Percentiles rank a stretch among this genome's conserved stretches.
These are phyloP conservation scores for Trypethelium eluteriae DNA, from an alignment of 495 filamentous ascomycete genomes.

Conservation along the genomic window DNA sequence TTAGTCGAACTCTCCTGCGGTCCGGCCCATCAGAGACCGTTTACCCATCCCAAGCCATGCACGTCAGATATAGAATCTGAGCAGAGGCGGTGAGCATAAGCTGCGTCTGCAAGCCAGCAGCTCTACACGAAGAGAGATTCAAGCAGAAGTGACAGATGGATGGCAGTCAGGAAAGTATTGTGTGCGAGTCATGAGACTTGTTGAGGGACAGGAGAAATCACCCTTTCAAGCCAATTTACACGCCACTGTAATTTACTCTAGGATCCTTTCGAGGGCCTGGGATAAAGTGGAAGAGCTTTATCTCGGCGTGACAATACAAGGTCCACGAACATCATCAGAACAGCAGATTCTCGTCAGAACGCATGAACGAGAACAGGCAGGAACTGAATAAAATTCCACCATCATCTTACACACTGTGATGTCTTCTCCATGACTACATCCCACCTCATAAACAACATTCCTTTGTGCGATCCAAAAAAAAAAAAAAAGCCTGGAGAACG, in stretches of 20 bases:
- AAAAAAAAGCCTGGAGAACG: not conserved
- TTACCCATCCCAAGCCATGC: too few relatives aligned
- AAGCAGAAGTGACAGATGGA: not conserved
- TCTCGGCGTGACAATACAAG: conserved; percentile 17
- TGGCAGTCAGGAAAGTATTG: not conserved
- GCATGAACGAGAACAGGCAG: not conserved
- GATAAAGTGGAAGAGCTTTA: conserved; percentile 15
- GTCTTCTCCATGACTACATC: not conserved
- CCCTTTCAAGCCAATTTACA: conserved; percentile 16
- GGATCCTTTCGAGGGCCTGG: conserved; percentile 19
- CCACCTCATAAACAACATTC: not conserved
- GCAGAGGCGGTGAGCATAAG: too few relatives aligned
- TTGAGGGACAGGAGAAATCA: not conserved
- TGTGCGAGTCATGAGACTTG: conserved; percentile 19
- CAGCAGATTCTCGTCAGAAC: not conserved
- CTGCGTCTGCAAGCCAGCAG: too few relatives aligned
- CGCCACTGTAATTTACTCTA: conserved; percentile 10
- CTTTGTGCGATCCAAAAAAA: not conserved
- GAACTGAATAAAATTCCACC: conserved; percentile 2
- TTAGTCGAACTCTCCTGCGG: too few relatives aligned
- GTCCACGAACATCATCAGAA: not conserved
- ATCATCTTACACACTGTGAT: conserved; percentile 8
- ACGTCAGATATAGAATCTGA: too few relatives aligned
- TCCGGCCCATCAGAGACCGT: too few relatives aligned
- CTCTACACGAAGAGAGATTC: not conserved